These are phyloP conservation scores for Periconia sp. DNA, from an alignment of 2,329 filamentous ascomycete genomes.

Conservation along the genomic window DNA sequence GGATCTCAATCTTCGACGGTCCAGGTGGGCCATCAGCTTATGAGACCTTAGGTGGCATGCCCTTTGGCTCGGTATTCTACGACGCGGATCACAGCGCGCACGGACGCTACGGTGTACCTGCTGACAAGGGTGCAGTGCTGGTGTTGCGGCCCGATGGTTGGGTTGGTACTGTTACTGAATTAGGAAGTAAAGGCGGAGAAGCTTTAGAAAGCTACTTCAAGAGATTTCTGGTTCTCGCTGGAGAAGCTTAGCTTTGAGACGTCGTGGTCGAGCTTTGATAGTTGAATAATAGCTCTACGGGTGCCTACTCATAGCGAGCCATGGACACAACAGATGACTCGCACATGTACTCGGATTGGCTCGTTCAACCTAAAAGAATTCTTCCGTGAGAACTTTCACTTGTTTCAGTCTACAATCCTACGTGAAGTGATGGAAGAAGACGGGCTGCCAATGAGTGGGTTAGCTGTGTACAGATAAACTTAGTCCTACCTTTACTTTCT, in stretches of 20 bases:
- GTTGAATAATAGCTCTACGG: neutral
- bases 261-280: neutral
- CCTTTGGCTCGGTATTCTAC: slow-evolving; percentile 46
- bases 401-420: no score
- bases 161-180: slow-evolving; percentile 27
- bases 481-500: no score
- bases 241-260: slow-evolving; percentile 4
- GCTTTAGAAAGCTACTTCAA: slow-evolving; percentile 29
- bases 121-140: slow-evolving; percentile 29
- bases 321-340: no score
- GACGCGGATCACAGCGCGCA: slow-evolving; percentile 40
- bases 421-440: no score
- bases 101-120: slow-evolving; percentile 35
- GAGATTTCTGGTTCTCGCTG: slow-evolving; percentile 20
- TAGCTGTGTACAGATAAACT: no score
- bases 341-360: no score
- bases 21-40: slow-evolving; percentile 34
- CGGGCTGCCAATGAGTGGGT: no score
- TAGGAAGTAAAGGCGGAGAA: slow-evolving; percentile 16
- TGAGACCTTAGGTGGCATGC: slow-evolving; percentile 34
- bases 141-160: slow-evolving; percentile 44
- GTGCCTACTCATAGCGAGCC: no score
- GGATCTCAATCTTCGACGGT: slow-evolving; percentile 33
- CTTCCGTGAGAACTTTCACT: no score
- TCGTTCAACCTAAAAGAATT: no score